Base-by-base conservation (phyloP, 176 grass and related monocot species). In the Saccharum officinarum region DNA sequence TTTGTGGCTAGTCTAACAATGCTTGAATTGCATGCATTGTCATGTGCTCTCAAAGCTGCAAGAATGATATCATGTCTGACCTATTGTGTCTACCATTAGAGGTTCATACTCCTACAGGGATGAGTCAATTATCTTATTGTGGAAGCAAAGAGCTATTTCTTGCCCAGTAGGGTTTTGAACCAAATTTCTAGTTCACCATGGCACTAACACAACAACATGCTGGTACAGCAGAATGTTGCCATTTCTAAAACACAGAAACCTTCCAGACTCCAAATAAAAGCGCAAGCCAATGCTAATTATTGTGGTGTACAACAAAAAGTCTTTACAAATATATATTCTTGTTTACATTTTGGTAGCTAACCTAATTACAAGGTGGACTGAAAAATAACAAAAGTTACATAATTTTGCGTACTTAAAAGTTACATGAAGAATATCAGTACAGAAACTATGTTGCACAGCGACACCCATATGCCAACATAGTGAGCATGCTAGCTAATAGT, bases 381-480 rank as follows among this genome's bases (percentile, higher is more conserved):
- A 71, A 26, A 6, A 42, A 65, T n/a, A n/a, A n/a, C 7, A 45
- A 28, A 68, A 68, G 13, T 57, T 69, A 68, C 83, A 85, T 47
- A 77, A 25, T n/a, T 23, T 23, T 55, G 37, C 45, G 61, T 76
- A 87, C 62, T 68, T 8, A 67, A 67, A 67, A 68, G 78, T 76
- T 83, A 79, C 22, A 59, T 23, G 31, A 71, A 31, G 30, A 63
- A 76, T 42, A 33, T 44, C 28, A 67, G 2, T 76, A 76, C 71
- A 87, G 23, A 81, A 46, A 82, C 44, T 12, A 15, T 73, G 23
- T 88, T 73, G 73, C 86, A 83, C 30, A 42, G 71, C 31, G n/a
- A 54, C 65, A 34, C 7, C 22, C n/a, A n/a, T n/a, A n/a, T n/a
- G n/a, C n/a, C n/a, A n/a, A n/a, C n/a, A n/a, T n/a, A n/a, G n/a